Evolutionary conservation across 495 filamentous ascomycete genomes (phyloP).

Genomic region (Lineolata rhizophorae): DNA sequence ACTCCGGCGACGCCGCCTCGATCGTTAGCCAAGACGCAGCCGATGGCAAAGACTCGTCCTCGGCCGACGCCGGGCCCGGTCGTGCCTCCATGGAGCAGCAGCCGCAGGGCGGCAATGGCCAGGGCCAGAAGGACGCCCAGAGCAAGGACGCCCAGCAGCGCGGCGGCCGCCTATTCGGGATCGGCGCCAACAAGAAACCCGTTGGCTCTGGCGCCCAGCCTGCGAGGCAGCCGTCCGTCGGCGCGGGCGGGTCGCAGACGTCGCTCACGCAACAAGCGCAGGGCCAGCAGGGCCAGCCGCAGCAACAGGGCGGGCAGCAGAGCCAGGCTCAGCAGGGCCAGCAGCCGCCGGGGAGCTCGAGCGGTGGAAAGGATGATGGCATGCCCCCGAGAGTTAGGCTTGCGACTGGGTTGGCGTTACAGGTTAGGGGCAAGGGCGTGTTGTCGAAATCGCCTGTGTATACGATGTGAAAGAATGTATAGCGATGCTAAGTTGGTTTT

Average conservation of each 20-base stretch:
- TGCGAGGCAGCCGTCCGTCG: slow-evolving; percentile 9
- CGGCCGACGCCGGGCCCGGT: slow-evolving; percentile 1
- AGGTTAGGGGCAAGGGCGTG: slow-evolving; percentile 65
- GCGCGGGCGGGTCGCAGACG: slow-evolving; percentile 11
- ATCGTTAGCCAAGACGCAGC: slow-evolving; percentile 14
- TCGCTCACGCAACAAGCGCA: slow-evolving; percentile 10
- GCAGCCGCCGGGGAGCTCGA: slow-evolving; percentile 11
- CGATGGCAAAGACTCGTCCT: slow-evolving; percentile 11
- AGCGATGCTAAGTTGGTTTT: too few species aligned
- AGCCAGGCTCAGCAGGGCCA: neutral
- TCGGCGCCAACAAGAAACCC: slow-evolving; percentile 7
- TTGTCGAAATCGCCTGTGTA: slow-evolving; percentile 81
- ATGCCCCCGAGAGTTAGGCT: slow-evolving; percentile 40
- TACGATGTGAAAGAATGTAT: too few species aligned
- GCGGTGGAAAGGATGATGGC: slow-evolving; percentile 17
- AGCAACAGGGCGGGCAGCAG: too few species aligned
- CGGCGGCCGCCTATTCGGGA: slow-evolving; percentile 13
- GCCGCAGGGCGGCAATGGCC: slow-evolving; percentile 1
- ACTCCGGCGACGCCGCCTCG: slow-evolving; percentile 24
- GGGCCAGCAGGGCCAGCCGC: too few species aligned
- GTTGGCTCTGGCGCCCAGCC: slow-evolving; percentile 4
- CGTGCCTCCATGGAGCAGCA: slow-evolving; percentile 1
- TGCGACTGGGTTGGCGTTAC: slow-evolving; percentile 65
- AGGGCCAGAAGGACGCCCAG: slow-evolving; percentile 7
- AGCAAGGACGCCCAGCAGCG: slow-evolving; percentile 14